Conservation (phyloP, 805 yeast genomes). For the Candida adriatica region DNA sequence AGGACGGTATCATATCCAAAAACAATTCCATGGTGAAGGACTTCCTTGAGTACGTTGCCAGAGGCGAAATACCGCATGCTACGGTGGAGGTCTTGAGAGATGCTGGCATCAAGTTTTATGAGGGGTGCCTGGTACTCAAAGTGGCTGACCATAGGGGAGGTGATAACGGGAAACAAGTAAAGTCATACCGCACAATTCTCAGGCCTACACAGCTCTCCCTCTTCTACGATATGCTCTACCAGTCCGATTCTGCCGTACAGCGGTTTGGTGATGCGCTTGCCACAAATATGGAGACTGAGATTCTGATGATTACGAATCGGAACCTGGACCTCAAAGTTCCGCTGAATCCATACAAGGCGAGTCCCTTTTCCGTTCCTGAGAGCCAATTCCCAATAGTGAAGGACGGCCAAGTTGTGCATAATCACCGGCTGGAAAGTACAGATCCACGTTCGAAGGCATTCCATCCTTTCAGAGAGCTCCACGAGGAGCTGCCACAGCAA, state of each 20-base stretch:
- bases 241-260: conserved; percentile 64
- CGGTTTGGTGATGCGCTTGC: conserved; percentile 75
- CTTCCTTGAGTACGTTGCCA: conserved; percentile 71
- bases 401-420: conserved; percentile 28
- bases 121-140: conserved; percentile 82
- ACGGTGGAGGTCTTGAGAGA: conserved; percentile 86
- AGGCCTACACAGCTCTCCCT: conserved; percentile 75
- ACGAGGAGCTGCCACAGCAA: conserved; percentile 66
- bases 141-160: conserved; percentile 78
- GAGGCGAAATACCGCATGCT: conserved; percentile 82
- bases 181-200: conserved; percentile 69
- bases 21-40: conserved; percentile 70
- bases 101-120: conserved; percentile 76
- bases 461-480: conserved; percentile 43
- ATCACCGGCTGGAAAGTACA: conserved; percentile 34
- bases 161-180: conserved; percentile 34
- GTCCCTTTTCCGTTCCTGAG: conserved; percentile 38
- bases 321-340: conserved; percentile 72
- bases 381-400: conserved; percentile 35
- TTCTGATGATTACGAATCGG: conserved; percentile 69
- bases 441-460: conserved; percentile 32
- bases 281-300: conserved; percentile 81
- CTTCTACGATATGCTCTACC: conserved; percentile 79
- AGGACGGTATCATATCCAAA: conserved; percentile 78
- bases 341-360: conserved; percentile 53